Percentiles rank a stretch among this genome's conserved stretches.
phyloP scores from a whole-genome alignment of 345 rosid genomes.

The Camelina hispida region DNA sequence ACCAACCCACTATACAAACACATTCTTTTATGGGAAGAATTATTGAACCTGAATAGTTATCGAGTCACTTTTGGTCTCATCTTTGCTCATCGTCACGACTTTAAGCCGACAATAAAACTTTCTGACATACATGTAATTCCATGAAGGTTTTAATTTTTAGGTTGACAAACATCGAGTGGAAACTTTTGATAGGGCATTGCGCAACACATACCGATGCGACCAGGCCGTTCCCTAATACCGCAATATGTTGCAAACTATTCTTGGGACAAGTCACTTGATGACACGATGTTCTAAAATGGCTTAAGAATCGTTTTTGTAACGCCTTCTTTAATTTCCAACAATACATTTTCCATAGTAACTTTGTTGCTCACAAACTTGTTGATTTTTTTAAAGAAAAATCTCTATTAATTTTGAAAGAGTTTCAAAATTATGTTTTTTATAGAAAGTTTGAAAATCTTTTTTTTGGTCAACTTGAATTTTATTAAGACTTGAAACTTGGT shows the following conservation, averaged over 20 bases:
- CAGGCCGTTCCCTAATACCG: not conserved
- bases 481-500: too few species aligned
- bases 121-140: slow-evolving; percentile 2
- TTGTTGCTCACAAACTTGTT: slow-evolving; percentile 1
- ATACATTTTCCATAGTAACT: not conserved
- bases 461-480: too few species aligned
- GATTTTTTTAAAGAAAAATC: not conserved
- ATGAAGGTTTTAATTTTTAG: slow-evolving; percentile 10
- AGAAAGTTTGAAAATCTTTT: not conserved
- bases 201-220: slow-evolving; percentile 18
- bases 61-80: slow-evolving; percentile 31
- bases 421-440: too few species aligned
- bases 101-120: slow-evolving; percentile 31
- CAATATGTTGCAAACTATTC: not conserved
- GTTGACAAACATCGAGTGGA: slow-evolving; percentile 3
- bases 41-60: slow-evolving; percentile 26
- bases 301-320: not conserved
- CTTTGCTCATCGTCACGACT: slow-evolving; percentile 23
- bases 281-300: slow-evolving; percentile 10
- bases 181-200: slow-evolving; percentile 18
- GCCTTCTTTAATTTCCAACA: not conserved
- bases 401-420: too few species aligned
- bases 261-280: slow-evolving; percentile 8
- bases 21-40: slow-evolving; percentile 20
- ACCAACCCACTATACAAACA: slow-evolving; percentile 34